Evolutionary conservation across 2,329 filamentous ascomycete species (phyloP).

Genomic region (Penicillium palitans): DNA sequence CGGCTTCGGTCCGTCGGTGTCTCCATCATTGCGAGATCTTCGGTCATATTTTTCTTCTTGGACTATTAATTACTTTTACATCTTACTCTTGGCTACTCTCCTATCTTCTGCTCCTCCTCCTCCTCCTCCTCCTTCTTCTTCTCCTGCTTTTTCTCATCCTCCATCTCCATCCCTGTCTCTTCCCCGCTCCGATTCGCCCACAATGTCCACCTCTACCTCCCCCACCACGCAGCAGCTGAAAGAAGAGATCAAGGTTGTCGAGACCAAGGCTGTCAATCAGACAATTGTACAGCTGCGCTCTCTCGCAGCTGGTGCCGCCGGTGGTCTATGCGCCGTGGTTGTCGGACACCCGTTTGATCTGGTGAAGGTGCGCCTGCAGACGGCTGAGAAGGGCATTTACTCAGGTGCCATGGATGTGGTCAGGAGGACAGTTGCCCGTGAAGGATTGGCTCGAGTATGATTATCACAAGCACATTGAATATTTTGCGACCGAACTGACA

Average conservation of each 20-base stretch:
- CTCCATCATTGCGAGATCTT: slow-evolving; percentile 13
- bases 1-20: slow-evolving; percentile 23
- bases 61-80: not conserved
- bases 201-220: slow-evolving; percentile 35
- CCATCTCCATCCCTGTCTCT: slow-evolving; percentile 6
- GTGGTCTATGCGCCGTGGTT: slow-evolving; percentile 88
- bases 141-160: not conserved
- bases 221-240: slow-evolving; percentile 31
- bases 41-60: slow-evolving; percentile 1
- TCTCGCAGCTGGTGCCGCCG: slow-evolving; percentile 84
- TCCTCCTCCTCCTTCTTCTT: not conserved
- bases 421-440: slow-evolving; percentile 78
- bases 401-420: slow-evolving; percentile 88
- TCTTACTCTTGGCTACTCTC: slow-evolving; percentile 3
- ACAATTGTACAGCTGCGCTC: slow-evolving; percentile 71
- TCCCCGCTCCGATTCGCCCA: slow-evolving; percentile 13
- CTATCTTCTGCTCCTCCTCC: slow-evolving; percentile 2
- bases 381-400: slow-evolving; percentile 91
- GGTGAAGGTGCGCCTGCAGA: slow-evolving; percentile 96
- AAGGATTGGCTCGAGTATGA: slow-evolving; percentile 67
- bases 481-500: slow-evolving; percentile 10
- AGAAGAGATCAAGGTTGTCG: slow-evolving; percentile 32
- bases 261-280: slow-evolving; percentile 38
- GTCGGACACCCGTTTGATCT: slow-evolving; percentile 97
- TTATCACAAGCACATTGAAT: not conserved